phyloP scores from a whole-genome alignment of 1,284 basidiomycete species.

The Tilletia horrida region DNA sequence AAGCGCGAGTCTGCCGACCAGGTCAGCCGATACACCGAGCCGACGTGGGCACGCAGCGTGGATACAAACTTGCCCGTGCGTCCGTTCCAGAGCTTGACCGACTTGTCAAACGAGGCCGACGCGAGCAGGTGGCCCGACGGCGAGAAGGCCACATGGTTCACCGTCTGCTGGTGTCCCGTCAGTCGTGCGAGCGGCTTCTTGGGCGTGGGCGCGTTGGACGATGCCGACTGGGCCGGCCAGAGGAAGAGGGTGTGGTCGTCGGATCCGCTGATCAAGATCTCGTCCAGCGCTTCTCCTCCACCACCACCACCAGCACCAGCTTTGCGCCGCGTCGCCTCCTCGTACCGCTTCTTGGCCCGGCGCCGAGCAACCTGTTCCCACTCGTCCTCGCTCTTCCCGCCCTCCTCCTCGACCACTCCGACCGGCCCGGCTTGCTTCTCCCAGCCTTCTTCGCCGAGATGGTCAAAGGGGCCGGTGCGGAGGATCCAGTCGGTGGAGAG shows the following conservation, averaged over 20 bases:
- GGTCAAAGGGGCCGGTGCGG: slow-evolving; percentile 91
- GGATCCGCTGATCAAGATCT: slow-evolving; percentile 79
- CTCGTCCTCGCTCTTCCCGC: slow-evolving; percentile 20
- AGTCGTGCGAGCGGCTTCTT: slow-evolving; percentile 82
- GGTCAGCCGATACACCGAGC: slow-evolving; percentile 85
- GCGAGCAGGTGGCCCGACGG: slow-evolving; percentile 90
- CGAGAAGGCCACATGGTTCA: slow-evolving; percentile 91
- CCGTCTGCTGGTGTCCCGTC: slow-evolving; percentile 91
- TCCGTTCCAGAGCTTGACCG: slow-evolving; percentile 79
- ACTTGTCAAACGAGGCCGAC: slow-evolving; percentile 85
- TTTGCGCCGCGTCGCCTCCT: slow-evolving; percentile 61
- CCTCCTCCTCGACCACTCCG: slow-evolving; percentile 57
- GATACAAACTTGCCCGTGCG: slow-evolving; percentile 72
- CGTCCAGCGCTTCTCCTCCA: slow-evolving; percentile 62
- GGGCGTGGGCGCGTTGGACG: slow-evolving; percentile 70
- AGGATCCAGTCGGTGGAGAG: slow-evolving; percentile 92
- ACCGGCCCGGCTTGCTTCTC: slow-evolving; percentile 56
- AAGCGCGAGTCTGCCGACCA: slow-evolving; percentile 93
- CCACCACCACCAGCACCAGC: not conserved
- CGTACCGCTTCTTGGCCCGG: slow-evolving; percentile 62
- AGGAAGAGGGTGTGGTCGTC: slow-evolving; percentile 73
- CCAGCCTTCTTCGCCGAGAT: slow-evolving; percentile 58
- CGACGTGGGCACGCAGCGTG: slow-evolving; percentile 86
- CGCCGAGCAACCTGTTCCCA: slow-evolving; percentile 19
- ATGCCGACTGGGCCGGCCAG: slow-evolving; percentile 59